Evolutionary conservation across 169 alveolate genomes (phyloP).

Genomic region (Plasmodium yoelii): DNA sequence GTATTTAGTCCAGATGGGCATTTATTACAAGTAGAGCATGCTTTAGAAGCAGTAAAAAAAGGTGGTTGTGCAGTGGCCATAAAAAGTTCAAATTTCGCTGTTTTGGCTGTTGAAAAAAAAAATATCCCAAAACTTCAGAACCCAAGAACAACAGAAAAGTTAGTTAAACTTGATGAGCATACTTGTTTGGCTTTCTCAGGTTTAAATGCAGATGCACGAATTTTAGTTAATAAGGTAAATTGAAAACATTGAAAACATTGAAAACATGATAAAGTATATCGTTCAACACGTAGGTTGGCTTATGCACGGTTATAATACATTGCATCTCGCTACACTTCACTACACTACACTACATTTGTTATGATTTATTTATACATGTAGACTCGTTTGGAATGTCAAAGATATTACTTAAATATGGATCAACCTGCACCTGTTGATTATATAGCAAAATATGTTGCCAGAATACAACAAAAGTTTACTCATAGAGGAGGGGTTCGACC

Average conservation of each 20-base stretch:
- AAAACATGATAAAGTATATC: neutral
- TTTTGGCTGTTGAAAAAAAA: conserved; percentile 98
- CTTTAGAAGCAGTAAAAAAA: conserved; percentile 98
- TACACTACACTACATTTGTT: too few relatives aligned
- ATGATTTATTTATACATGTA: too few relatives aligned
- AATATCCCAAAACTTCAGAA: conserved; percentile 96
- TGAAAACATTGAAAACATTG: neutral
- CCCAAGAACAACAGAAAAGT: conserved; percentile 92
- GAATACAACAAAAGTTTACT: conserved; percentile 95
- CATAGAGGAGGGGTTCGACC: conserved; percentile 99
- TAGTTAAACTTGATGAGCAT: conserved; percentile 94
- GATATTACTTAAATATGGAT: conserved; percentile 95
- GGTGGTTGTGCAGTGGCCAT: conserved; percentile 98
- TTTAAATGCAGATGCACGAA: conserved; percentile 99
- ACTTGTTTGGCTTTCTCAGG: conserved; percentile 98
- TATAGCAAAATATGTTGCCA: conserved; percentile 95
- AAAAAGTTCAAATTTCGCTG: conserved; percentile 95
- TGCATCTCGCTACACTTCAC: too few relatives aligned
- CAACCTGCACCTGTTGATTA: conserved; percentile 97
- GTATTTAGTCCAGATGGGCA: conserved; percentile 99
- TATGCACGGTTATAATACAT: too few relatives aligned
- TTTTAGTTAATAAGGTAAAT: conserved; percentile 92
- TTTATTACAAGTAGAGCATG: conserved; percentile 98
- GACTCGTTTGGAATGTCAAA: conserved; percentile 97
- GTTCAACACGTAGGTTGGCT: too few relatives aligned